phyloP scores from a whole-genome alignment of 1,139 yeast genomes.

The Geotrichum histeridarum region DNA sequence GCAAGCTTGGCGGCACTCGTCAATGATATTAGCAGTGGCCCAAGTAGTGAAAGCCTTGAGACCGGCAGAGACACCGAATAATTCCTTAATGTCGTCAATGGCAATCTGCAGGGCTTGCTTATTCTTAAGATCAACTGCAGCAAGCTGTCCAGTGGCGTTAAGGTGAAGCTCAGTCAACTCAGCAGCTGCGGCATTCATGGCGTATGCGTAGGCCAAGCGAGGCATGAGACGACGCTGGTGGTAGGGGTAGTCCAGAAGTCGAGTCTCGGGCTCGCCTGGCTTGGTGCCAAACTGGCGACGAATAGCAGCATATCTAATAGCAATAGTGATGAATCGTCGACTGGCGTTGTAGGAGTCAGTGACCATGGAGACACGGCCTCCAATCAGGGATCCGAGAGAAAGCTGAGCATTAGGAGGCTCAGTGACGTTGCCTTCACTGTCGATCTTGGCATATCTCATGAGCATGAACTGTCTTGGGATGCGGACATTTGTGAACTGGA shows the following conservation, averaged over 20 bases:
- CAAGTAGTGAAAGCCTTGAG: slow-evolving; percentile 82
- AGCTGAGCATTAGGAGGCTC: slow-evolving; percentile 73
- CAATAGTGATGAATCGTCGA: slow-evolving; percentile 72
- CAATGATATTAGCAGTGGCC: slow-evolving; percentile 69
- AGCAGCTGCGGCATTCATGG: slow-evolving; percentile 64
- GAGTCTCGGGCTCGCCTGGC: slow-evolving; percentile 35
- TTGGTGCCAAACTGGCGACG: slow-evolving; percentile 69
- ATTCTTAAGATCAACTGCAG: slow-evolving; percentile 23
- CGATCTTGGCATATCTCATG: slow-evolving; percentile 68
- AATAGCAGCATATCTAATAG: slow-evolving; percentile 79
- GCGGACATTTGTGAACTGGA: slow-evolving; percentile 72
- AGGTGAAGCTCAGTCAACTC: slow-evolving; percentile 50
- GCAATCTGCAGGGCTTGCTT: slow-evolving; percentile 40
- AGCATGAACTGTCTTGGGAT: slow-evolving; percentile 79
- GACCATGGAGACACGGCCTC: slow-evolving; percentile 86
- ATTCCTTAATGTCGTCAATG: slow-evolving; percentile 59
- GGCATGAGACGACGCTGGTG: slow-evolving; percentile 84
- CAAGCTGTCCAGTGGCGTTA: slow-evolving; percentile 49
- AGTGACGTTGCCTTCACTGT: slow-evolving; percentile 59
- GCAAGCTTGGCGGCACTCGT: slow-evolving; percentile 81
- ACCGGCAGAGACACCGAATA: slow-evolving; percentile 78
- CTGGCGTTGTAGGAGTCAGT: slow-evolving; percentile 72
- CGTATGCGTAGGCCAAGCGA: slow-evolving; percentile 68
- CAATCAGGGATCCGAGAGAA: slow-evolving; percentile 75
- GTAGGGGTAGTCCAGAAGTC: slow-evolving; percentile 67